Evolutionary conservation across 495 filamentous ascomycete genomes (phyloP), one percentile per base, ranked within the genome.

Genomic region (Peziza echinospora): DNA sequence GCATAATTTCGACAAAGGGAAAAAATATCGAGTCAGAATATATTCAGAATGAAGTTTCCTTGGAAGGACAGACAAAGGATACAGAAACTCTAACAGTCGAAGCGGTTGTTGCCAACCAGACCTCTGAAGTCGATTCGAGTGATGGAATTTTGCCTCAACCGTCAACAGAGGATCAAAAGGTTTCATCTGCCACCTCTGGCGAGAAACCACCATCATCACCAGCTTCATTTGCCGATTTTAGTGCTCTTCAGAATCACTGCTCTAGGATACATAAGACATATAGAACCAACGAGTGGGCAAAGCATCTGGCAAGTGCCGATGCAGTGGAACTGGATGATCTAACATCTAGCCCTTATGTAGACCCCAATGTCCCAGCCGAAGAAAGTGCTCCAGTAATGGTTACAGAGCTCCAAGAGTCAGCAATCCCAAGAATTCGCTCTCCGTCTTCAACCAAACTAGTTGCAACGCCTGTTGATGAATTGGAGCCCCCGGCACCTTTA

Each of bases 201-300:
- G 41, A 43, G 16, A 23, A 21, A 43, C 41, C 55, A 2, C 30
- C 24, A 47, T 23, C 43, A 10, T 26, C 24, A 40, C n/a, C 46
- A 37, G 34, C 49, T 17, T 26, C 57, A 11, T 24, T 44, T 8
- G 34, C 24, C 8, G 19, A 24, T 19, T 43, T 46, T 26, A 34
- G 30, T 5, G 46, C 46, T 19, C 7, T 47, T 17, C 47, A 40
- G 43, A 48, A 48, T 11, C 49, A 55, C 42, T 59, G 57, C 26
- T 86, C 86, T 1, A 77, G 68, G 45, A 67, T 93, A 9, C 75
- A 84, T 0, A 67, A 80, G 56, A 80, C 77, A 0, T 94, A 89
- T 54, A 74, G 87, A 41, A 94, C 85, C 5, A 92, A 93, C 53
- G 86, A 96, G 64, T 96, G 87, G 87, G 84, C 86, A 0, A 93